Evolutionary conservation across 2,329 filamentous ascomycete species (phyloP), one percentile per base, ranked within the genome.

Genomic region (Fusarium subtropicale): DNA sequence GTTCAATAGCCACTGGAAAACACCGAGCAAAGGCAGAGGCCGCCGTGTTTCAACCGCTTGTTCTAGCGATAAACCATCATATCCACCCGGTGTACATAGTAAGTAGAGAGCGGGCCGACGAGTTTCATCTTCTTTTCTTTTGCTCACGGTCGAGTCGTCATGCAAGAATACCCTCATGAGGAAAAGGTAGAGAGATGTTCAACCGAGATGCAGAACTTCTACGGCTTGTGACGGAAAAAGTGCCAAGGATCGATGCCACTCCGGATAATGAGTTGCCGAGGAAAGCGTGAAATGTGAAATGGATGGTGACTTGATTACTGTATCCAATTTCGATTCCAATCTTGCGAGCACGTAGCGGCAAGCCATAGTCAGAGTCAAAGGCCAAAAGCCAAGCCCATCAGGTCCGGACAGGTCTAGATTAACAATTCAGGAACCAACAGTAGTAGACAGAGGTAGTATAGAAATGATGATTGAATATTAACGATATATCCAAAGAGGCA

Each of bases 321-420:
- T 28, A 36, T 68, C 42, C 67, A 69, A 69, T 69, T 71, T 69
- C 67, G 56, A 64, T 48, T 56, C 38, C 53, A 34, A 51, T 69
- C 61, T 56, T 57, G 36, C 38, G 66, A 69, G 57, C 41, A 51
- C 55, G 44, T 65, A 66, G 62, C 46, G 53, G 56, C 66, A 69
- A 69, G 62, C 56, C 66, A 55, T 53, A 56, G 33, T 28, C 33
- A 44, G 24, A 70, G 57, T 34, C 47, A 61, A 63, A 36, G 24
- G 16, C 16, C 13, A 24, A 20, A 48, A 28, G 46, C 46, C 38
- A 67, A 52, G 50, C 45, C 55, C 41, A 36, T 60, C 30, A n/a
- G 16, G 16, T 48, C 44, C 48, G 39, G 15, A 58, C 42, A 41
- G 54, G 39, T 15, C 61, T 56, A 48, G 48, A 24, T 44, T 31